Evolutionary conservation across 768 basidiomycete species (phyloP), one percentile per base, ranked within the genome.

Genomic region (Sporobolomyces phaffii): DNA sequence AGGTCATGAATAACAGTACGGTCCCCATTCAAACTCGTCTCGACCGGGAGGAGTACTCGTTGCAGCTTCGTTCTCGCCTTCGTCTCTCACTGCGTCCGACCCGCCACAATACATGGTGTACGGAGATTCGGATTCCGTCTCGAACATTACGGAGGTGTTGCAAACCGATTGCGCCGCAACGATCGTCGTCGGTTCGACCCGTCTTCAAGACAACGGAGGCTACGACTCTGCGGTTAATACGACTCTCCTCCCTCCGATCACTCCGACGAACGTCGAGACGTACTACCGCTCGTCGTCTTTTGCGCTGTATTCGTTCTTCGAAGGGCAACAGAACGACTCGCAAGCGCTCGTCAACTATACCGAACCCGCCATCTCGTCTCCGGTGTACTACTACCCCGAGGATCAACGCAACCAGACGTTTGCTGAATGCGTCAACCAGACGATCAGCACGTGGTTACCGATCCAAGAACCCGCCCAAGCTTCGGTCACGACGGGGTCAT

Each of bases 261-360:
- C 61, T 26, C 66, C 66, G 9, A 1, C 1, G 9, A 62, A 68
- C 36, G 47, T 51, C 28, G 20, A 22, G 0, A 8, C 54, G 3
- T 68, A 47, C 60, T 68, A 68, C 28, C 60, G 66, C 48, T 0
- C 48, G 2, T 68, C 66, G 1, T 68, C 66, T 2, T 68, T 68
- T 36, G 66, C 66, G 8, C 56, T 68, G n/a, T 68, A 68, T 50
- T 34, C 66, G 5, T 68, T 62, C 43, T 68, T 68, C 44, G 34
- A 45, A 4, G 11, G 15, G 2, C 9, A 29, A 13, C 6, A 14
- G 18, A 22, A 44, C 10, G 20, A 57, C 17, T 28, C 61, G 26
- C 36, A 49, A 22, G 14, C 26, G n/a, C 51, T 52, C 33, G 45
- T 47, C 34, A 66, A 66, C 47, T 66, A 60, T 47, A 61, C 65